These are phyloP conservation scores for Russula dissimulans DNA, from an alignment of 768 basidiomycete species.

Conservation along the genomic window DNA sequence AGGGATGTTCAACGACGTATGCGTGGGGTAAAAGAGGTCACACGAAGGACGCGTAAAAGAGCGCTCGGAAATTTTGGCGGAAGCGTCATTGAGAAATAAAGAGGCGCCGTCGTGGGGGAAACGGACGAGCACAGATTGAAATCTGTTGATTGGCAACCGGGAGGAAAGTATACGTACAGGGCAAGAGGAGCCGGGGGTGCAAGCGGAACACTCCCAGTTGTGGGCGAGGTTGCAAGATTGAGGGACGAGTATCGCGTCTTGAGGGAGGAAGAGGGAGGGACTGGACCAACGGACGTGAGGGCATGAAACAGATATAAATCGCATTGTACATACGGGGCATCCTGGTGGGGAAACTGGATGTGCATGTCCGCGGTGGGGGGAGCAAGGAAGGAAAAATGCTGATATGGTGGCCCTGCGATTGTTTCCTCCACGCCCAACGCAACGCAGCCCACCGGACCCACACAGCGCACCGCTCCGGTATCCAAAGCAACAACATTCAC, in stretches of 20 bases:
- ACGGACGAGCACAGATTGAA: not conserved
- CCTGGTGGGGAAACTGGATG: conserved; percentile 8
- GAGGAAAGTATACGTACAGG: not conserved
- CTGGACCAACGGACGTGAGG: not conserved
- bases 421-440: not conserved
- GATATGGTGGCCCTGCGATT: not conserved
- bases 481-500: too few relatives aligned
- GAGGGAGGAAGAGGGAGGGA: not conserved
- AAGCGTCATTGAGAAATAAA: not conserved
- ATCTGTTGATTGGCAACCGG: too few relatives aligned
- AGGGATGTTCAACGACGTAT: not conserved
- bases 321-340: conserved; percentile 1
- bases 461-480: not conserved
- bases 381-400: not conserved
- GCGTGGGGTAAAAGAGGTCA: not conserved
- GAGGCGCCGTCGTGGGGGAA: not conserved
- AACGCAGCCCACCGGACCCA: not conserved
- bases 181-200: not conserved
- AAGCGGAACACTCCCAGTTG: not conserved
- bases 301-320: not conserved
- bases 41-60: not conserved
- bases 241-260: not conserved
- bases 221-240: not conserved
- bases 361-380: conserved; percentile 4
- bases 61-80: not conserved